Evolutionary conservation across 2,329 filamentous ascomycete species (phyloP).

Genomic region (Aspergillus latus): DNA sequence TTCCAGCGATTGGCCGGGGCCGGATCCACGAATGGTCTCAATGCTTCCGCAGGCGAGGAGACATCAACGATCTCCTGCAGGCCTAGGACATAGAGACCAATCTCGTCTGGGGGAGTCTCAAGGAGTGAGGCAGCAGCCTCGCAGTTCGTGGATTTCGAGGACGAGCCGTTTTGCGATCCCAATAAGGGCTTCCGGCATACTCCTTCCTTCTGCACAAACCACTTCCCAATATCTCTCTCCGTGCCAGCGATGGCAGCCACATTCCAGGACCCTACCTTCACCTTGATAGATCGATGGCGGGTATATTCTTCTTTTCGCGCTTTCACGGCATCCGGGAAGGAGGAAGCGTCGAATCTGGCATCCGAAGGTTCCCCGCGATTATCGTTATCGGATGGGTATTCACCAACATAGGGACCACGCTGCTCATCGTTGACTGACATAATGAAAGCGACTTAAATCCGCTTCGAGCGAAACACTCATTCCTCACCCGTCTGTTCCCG

Average conservation of each 20-base stretch:
- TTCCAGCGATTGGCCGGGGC: constrained; percentile 76
- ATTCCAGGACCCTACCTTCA: constrained; percentile 96
- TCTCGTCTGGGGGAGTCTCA: constrained; percentile 54
- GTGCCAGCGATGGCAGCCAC: constrained; percentile 81
- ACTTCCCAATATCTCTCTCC: constrained; percentile 81
- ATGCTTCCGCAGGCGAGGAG: constrained; percentile 73
- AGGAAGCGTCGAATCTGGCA: constrained; percentile 34
- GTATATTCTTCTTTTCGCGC: constrained; percentile 78
- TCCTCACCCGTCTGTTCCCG: neutral
- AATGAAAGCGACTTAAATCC: constrained; percentile 1
- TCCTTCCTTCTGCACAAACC: constrained; percentile 80
- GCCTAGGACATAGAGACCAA: constrained; percentile 86
- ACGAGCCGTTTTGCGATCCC: constrained; percentile 43
- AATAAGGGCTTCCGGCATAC: constrained; percentile 62
- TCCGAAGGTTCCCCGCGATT: constrained; percentile 16
- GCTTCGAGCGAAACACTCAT: neutral
- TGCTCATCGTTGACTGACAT: constrained; percentile 20
- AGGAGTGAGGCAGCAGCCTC: constrained; percentile 20
- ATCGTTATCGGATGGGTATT: constrained; percentile 19
- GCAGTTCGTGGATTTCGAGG: constrained; percentile 18
- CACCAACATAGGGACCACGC: constrained; percentile 11
- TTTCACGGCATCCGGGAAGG: constrained; percentile 61
- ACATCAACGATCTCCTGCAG: constrained; percentile 92
- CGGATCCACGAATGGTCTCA: constrained; percentile 73
- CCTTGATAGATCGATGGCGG: constrained; percentile 68